phyloP scores from a whole-genome alignment of 2,329 filamentous ascomycete genomes.

The Zasmidium citrigriseum region DNA sequence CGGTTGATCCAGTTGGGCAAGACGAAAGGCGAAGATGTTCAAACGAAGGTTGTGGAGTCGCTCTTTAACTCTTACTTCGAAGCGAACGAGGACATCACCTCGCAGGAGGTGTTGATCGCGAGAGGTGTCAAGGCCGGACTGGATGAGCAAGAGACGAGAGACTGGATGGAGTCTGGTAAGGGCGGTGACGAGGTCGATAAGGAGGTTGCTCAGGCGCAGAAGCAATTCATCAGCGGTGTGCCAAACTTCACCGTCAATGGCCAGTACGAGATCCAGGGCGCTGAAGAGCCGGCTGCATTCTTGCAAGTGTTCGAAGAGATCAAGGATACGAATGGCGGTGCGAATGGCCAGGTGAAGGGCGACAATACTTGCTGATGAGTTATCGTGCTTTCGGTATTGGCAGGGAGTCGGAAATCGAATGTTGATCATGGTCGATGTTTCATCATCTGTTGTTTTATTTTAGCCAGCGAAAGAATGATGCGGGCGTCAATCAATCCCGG shows the following conservation, averaged over 20 bases:
- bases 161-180: conserved; percentile 47
- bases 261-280: conserved; percentile 67
- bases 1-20: conserved; percentile 71
- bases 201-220: conserved; percentile 46
- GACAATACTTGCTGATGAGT: conserved; percentile 18
- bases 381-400: background rate
- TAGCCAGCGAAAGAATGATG: background rate
- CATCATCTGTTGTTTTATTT: background rate
- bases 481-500: background rate
- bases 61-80: conserved; percentile 62
- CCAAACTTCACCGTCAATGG: conserved; percentile 75
- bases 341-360: conserved; percentile 9
- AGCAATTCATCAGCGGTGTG: conserved; percentile 64
- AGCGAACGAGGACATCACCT: conserved; percentile 50
- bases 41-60: conserved; percentile 62
- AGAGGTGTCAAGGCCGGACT: conserved; percentile 47
- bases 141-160: conserved; percentile 43
- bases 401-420: background rate
- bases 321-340: conserved; percentile 39
- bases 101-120: conserved; percentile 41
- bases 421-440: background rate
- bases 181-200: conserved; percentile 49
- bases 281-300: conserved; percentile 69
- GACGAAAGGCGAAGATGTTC: conserved; percentile 53
- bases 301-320: conserved; percentile 65